phyloP scores from a whole-genome alignment of 2,329 filamentous ascomycete genomes.

The Pestalotiopsis sp. region DNA sequence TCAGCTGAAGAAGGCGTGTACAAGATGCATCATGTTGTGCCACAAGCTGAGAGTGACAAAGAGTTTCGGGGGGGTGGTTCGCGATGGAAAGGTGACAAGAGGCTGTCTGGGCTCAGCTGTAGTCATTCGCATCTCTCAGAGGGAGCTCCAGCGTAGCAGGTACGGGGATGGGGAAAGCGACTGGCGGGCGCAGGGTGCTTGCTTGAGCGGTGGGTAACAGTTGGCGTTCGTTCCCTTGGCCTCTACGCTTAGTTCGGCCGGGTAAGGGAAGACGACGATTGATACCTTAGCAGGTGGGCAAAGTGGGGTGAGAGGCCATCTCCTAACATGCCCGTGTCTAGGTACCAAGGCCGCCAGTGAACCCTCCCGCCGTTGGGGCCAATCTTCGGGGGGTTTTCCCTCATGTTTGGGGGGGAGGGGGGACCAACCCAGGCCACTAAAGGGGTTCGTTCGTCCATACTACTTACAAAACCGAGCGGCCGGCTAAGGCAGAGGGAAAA shows the following conservation, averaged over 20 bases:
- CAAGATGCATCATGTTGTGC: constrained; percentile 11
- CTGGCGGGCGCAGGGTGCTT: background rate
- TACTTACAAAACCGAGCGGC: background rate
- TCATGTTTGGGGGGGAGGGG: background rate
- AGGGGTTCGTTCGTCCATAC: background rate
- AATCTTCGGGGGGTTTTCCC: background rate
- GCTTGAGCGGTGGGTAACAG: background rate
- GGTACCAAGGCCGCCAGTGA: background rate
- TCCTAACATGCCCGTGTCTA: background rate
- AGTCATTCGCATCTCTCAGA: background rate
- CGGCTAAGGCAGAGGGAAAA: background rate
- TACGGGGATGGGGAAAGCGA: background rate
- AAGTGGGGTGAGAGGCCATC: background rate
- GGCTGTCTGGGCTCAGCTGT: constrained; percentile 3
- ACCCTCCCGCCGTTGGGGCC: background rate
- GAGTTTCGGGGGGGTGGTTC: background rate
- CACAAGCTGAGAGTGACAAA: background rate
- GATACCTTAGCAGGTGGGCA: background rate
- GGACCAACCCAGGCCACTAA: background rate
- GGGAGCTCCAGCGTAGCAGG: background rate
- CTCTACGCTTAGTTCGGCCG: background rate
- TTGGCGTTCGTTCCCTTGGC: background rate
- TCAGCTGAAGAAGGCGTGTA: background rate
- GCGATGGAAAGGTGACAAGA: background rate
- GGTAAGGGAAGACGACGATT: background rate